Base-by-base conservation (phyloP, 1,284 basidiomycete species). In the Leccinum glutinopallens region DNA sequence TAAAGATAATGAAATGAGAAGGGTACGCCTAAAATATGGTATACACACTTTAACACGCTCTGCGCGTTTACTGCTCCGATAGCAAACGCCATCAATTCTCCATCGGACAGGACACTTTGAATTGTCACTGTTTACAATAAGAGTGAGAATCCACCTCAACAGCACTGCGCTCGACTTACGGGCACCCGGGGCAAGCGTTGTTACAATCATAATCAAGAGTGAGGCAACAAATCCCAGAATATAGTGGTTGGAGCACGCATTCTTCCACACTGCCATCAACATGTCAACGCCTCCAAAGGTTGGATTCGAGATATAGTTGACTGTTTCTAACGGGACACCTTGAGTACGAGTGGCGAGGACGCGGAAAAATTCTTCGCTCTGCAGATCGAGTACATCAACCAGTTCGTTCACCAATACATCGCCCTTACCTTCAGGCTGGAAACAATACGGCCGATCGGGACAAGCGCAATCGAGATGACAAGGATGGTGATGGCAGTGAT, bases 281-380 rank as follows among this genome's bases (percentile, higher is more conserved):
- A 53, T 59, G 12, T 73, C 66, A 3, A 63, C n/a, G 2, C 56
- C 22, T 33, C 72, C 73, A 25, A 70, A 76, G 3, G 75, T 61
- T 5, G 74, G 69, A 35, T 33, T 69, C 5, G 75, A 75, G 22
- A 75, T 69, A 33, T 58, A 46, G 32, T 75, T 75, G 39, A 75
- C 51, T 2, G 68, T 65, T 53, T 67, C 66, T 32, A 75, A 58
- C 6, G 65, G 74, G 29, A 76, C 62, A 17, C 75, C 75, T 5
- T 64, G 37, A 7, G 5, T 60, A 2, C 56, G 67, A 3, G 63
- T 57, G 8, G 63, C 61, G 5, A 75, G 43, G 9, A 54, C 57
- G 10, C 73, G 74, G 49, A 75, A 76, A 25, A 75, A 76, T 54
- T 74, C 73, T 66, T 74, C 75, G 25, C 69, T 76, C 73, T 74